Conservation (phyloP, 139 green algal species). For the Coelastrella sp. region DNA sequence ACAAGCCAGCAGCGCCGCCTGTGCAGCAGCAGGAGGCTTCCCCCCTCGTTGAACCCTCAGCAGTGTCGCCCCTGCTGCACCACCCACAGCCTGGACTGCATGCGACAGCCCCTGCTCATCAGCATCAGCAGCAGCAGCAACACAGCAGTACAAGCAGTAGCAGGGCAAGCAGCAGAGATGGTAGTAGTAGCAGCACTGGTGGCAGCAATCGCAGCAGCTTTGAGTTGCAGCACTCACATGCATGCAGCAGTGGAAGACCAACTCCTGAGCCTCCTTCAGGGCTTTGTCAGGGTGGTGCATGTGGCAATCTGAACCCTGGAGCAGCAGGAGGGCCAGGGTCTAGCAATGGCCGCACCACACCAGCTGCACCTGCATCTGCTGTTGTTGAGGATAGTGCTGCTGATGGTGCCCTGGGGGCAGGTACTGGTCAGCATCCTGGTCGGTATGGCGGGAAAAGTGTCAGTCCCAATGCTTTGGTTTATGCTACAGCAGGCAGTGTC, state of each 20-base stretch:
- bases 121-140: conserved; percentile 40
- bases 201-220: neutral
- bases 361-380: neutral
- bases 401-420: neutral
- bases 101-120: conserved; percentile 36
- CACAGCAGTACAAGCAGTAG: conserved; percentile 37
- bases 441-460: neutral
- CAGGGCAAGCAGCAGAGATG: neutral
- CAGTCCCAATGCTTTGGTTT: neutral
- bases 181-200: conserved; percentile 6
- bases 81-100: neutral
- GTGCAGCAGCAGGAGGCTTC: neutral
- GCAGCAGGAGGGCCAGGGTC: neutral
- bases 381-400: neutral
- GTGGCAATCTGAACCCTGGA: neutral
- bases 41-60: neutral
- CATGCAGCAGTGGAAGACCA: neutral
- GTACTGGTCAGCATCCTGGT: neutral
- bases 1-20: conserved; percentile 38
- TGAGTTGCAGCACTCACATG: neutral
- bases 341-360: neutral
- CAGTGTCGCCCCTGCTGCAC: neutral
- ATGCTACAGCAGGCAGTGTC: conserved; percentile 17
- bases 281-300: neutral
- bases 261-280: neutral